phyloP scores from a whole-genome alignment of 257 asterid species.

The Rehmannia glutinosa region DNA sequence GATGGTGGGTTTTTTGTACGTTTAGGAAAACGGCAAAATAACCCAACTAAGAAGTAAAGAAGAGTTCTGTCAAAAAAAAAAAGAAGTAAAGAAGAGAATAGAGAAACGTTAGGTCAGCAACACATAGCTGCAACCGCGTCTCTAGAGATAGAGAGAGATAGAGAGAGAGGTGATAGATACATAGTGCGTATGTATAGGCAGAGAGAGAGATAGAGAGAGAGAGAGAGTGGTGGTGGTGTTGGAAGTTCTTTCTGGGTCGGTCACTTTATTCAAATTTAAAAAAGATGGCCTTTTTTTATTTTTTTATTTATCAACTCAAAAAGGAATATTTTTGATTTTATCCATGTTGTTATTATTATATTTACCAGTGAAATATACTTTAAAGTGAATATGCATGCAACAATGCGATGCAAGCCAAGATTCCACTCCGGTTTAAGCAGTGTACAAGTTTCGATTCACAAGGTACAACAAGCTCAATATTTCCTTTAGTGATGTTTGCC shows the following conservation, averaged over 20 bases:
- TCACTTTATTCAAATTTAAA: conserved; percentile 24
- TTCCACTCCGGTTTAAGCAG: background rate
- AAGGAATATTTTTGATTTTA: conserved; percentile 19
- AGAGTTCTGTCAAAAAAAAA: no score
- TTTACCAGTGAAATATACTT: background rate
- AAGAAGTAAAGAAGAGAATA: conserved; percentile 16
- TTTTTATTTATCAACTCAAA: background rate
- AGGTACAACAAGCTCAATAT: conserved; percentile 15
- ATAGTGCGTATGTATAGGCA: conserved; percentile 8
- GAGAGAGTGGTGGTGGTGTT: conserved; percentile 1
- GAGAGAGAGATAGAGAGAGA: conserved; percentile 15
- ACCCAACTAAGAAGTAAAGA: conserved; percentile 22
- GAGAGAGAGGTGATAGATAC: conserved; percentile 5
- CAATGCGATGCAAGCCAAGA: background rate
- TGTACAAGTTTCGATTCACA: background rate
- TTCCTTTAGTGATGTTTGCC: no score
- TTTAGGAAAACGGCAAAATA: conserved; percentile 13
- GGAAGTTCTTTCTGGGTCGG: conserved; percentile 25
- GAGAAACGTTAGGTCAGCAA: conserved; percentile 45
- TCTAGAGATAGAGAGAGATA: conserved; percentile 12
- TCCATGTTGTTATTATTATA: no score
- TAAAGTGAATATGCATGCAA: conserved; percentile 9
- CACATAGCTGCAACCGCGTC: conserved; percentile 42
- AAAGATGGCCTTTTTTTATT: background rate
- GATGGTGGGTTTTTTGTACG: conserved; percentile 8